phyloP scores from a whole-genome alignment of 176 grass and related monocot genomes.

The Musa beccarii region DNA sequence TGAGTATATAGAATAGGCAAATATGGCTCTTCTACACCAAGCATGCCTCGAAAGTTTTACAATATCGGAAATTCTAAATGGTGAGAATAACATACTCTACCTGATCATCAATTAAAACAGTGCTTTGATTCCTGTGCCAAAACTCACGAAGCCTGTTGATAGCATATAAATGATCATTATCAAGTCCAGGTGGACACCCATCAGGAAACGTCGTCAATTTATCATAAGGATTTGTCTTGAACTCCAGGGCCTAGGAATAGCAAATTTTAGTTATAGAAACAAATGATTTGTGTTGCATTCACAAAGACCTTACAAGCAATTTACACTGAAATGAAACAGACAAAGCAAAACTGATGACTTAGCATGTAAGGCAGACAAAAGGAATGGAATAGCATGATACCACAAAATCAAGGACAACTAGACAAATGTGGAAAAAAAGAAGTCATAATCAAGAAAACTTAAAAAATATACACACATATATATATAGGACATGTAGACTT shows the following conservation, averaged over 20 bases:
- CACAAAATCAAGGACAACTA: background rate
- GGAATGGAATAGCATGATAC: background rate
- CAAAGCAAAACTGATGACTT: background rate
- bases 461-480: too few species aligned
- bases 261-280: conserved; percentile 10
- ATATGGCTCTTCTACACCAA: background rate
- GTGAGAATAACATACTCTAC: conserved; percentile 21
- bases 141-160: conserved; percentile 62
- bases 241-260: conserved; percentile 33
- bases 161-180: conserved; percentile 50
- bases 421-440: background rate
- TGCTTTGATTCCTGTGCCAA: conserved; percentile 68
- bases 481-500: too few species aligned
- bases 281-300: background rate
- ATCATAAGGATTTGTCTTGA: conserved; percentile 31
- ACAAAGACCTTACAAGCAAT: background rate
- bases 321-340: background rate
- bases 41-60: too few species aligned
- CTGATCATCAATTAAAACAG: conserved; percentile 64
- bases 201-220: conserved; percentile 55
- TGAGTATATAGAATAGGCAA: background rate
- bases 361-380: background rate
- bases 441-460: too few species aligned
- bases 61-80: background rate
- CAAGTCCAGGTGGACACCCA: conserved; percentile 50